phyloP scores from a whole-genome alignment of 1,284 basidiomycete genomes.

The Malassezia globosa region DNA sequence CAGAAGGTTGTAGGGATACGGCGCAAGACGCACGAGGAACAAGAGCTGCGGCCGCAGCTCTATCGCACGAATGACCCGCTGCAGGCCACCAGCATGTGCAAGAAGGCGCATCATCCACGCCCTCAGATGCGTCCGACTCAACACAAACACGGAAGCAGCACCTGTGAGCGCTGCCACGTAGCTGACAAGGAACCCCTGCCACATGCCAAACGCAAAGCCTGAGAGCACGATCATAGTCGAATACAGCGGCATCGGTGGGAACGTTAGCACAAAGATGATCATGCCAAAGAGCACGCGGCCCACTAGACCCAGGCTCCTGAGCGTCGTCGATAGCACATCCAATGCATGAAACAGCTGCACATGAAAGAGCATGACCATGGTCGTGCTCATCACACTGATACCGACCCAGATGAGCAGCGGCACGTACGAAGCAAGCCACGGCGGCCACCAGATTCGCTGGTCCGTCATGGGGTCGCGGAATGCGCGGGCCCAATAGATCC shows the following conservation, averaged over 20 bases:
- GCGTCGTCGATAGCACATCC: slow-evolving; percentile 27
- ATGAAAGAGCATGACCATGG: slow-evolving; percentile 44
- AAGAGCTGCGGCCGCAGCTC: slow-evolving; percentile 70
- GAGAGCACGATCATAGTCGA: slow-evolving; percentile 75
- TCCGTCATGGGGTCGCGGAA: slow-evolving; percentile 39
- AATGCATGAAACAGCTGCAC: slow-evolving; percentile 40
- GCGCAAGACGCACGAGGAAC: slow-evolving; percentile 68
- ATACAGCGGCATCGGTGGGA: slow-evolving; percentile 66
- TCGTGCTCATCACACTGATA: slow-evolving; percentile 41
- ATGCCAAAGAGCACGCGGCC: slow-evolving; percentile 34
- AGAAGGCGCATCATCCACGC: slow-evolving; percentile 62
- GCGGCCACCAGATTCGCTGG: slow-evolving; percentile 32
- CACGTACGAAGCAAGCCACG: slow-evolving; percentile 44
- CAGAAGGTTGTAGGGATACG: slow-evolving; percentile 63
- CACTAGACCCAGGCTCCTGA: slow-evolving; percentile 30
- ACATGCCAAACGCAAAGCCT: slow-evolving; percentile 71
- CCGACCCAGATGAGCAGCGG: slow-evolving; percentile 47
- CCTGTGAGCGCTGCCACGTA: slow-evolving; percentile 71
- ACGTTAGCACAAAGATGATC: slow-evolving; percentile 47
- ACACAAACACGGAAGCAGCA: slow-evolving; percentile 63
- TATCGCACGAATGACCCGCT: slow-evolving; percentile 64
- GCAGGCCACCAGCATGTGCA: slow-evolving; percentile 49
- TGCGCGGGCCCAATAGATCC: slow-evolving; percentile 28
- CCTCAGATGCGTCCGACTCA: slow-evolving; percentile 63
- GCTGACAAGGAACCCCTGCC: slow-evolving; percentile 66